phyloP scores from a whole-genome alignment of 495 filamentous ascomycete genomes.

The Chlorociboria aeruginascens region DNA sequence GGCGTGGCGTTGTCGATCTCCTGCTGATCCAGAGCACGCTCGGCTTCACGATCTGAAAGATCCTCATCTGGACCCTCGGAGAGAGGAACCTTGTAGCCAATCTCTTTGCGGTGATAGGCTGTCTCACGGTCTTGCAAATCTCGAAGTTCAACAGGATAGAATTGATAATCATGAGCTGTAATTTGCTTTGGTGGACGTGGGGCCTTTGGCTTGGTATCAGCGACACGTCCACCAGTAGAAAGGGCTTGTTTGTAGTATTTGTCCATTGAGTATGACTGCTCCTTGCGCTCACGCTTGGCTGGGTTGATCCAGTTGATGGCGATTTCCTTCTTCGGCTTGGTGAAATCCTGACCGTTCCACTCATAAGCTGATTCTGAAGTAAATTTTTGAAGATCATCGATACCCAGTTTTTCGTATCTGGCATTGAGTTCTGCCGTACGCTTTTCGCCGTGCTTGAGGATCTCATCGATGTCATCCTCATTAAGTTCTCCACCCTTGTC shows the following conservation, averaged over 20 bases:
- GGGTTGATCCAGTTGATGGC: constrained; percentile 97
- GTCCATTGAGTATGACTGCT: constrained; percentile 95
- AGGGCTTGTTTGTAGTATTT: constrained; percentile 95
- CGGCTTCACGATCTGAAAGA: constrained; percentile 71
- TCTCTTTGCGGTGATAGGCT: constrained; percentile 89
- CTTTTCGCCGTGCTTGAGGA: constrained; percentile 77
- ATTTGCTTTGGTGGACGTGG: constrained; percentile 91
- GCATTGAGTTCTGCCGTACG: constrained; percentile 82
- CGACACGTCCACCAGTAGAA: constrained; percentile 70
- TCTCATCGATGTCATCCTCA: constrained; percentile 82
- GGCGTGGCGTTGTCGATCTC: constrained; percentile 87
- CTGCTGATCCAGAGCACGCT: constrained; percentile 76
- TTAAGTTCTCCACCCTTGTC: constrained; percentile 50
- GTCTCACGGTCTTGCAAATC: constrained; percentile 95
- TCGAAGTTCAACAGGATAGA: constrained; percentile 71
- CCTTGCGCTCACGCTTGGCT: constrained; percentile 95
- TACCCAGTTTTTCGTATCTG: constrained; percentile 93
- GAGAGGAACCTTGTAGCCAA: constrained; percentile 81
- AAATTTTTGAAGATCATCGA: constrained; percentile 97
- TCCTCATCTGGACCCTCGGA: constrained; percentile 76
- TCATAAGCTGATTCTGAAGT: constrained; percentile 96
- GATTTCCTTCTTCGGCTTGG: constrained; percentile 85
- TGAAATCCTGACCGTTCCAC: constrained; percentile 97
- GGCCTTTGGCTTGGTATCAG: constrained; percentile 88
- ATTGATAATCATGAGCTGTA: constrained; percentile 89